Percentiles rank a stretch among this genome's conserved stretches.
Conservation (phyloP, 371 early-diverging fungal genomes). For the Zopfochytrium polystomum region DNA sequence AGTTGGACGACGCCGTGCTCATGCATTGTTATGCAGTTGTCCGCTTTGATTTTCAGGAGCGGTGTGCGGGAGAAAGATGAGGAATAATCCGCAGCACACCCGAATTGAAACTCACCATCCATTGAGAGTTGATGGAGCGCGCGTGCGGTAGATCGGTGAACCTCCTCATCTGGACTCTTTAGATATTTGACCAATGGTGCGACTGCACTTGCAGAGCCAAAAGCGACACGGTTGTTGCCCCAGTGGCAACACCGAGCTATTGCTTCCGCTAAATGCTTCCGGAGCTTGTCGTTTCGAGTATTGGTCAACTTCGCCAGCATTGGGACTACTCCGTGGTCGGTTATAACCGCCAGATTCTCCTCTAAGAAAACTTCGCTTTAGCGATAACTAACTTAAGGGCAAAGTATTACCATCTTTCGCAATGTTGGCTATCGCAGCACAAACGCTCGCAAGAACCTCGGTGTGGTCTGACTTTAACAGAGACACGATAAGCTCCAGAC, state of each 20-base stretch:
- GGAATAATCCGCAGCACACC: not conserved
- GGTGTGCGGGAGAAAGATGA: slow-evolving; percentile 1
- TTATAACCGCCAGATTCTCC: slow-evolving; percentile 63
- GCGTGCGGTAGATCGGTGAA: slow-evolving; percentile 53
- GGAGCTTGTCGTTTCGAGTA: slow-evolving; percentile 52
- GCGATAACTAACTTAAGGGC: too few species aligned
- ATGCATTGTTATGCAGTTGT: slow-evolving; percentile 63
- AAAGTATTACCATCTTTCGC: too few species aligned
- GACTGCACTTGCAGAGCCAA: slow-evolving; percentile 55
- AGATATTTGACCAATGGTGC: slow-evolving; percentile 59
- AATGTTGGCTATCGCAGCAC: slow-evolving; percentile 62
- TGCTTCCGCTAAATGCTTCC: slow-evolving; percentile 55
- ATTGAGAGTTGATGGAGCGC: slow-evolving; percentile 60
- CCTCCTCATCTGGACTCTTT: slow-evolving; percentile 54
- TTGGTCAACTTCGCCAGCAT: slow-evolving; percentile 57
- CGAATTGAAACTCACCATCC: slow-evolving; percentile 44
- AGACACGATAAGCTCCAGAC: slow-evolving; percentile 58
- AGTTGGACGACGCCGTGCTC: slow-evolving; percentile 61
- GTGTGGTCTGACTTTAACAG: slow-evolving; percentile 55
- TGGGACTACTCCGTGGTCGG: slow-evolving; percentile 63
- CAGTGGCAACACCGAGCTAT: slow-evolving; percentile 60
- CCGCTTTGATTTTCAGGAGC: too few species aligned
- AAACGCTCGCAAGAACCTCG: slow-evolving; percentile 55
- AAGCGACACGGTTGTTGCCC: slow-evolving; percentile 60
- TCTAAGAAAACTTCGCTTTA: too few species aligned